Conservation (phyloP, 2,329 filamentous ascomycete species). For the Botryosphaeria dothidea region DNA sequence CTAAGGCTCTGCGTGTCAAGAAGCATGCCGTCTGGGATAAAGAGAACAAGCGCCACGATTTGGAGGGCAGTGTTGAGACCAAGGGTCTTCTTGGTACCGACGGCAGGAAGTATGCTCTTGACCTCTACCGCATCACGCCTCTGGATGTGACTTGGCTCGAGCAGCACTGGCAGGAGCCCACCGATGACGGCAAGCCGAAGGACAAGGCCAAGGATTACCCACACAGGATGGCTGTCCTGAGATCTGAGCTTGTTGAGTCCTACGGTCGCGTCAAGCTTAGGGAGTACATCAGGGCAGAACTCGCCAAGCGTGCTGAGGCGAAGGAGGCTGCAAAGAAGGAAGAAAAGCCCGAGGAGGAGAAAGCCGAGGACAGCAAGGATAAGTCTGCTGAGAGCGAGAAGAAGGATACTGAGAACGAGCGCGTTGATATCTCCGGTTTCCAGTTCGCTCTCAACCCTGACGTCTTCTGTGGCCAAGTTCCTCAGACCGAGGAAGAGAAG, state of each 20-base stretch:
- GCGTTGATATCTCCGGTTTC: constrained; percentile 85
- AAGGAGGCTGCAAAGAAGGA: constrained; percentile 34
- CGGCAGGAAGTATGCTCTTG: constrained; percentile 94
- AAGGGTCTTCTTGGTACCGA: constrained; percentile 97
- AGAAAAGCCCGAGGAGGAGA: constrained; percentile 25
- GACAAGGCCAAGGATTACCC: constrained; percentile 67
- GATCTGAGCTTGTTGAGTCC: constrained; percentile 84
- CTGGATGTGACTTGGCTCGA: constrained; percentile 91
- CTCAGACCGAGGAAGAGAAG: constrained; percentile 90
- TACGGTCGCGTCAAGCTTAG: constrained; percentile 84
- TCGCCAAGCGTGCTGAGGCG: constrained; percentile 45
- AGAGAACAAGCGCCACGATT: constrained; percentile 82
- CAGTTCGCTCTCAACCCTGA: constrained; percentile 90
- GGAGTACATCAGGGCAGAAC: constrained; percentile 80
- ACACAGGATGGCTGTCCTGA: constrained; percentile 92
- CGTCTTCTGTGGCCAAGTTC: constrained; percentile 87
- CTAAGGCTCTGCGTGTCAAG: constrained; percentile 87
- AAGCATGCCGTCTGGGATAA: constrained; percentile 98
- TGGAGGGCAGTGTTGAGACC: constrained; percentile 95
- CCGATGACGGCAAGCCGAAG: constrained; percentile 49
- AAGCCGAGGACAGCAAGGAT: constrained; percentile 35
- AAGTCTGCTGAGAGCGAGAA: constrained; percentile 30
- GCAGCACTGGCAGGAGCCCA: constrained; percentile 57
- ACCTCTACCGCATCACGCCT: constrained; percentile 91
- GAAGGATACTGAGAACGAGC: constrained; percentile 55